phyloP scores from a whole-genome alignment of 179 eudicot species.

The Camellia oleifera region DNA sequence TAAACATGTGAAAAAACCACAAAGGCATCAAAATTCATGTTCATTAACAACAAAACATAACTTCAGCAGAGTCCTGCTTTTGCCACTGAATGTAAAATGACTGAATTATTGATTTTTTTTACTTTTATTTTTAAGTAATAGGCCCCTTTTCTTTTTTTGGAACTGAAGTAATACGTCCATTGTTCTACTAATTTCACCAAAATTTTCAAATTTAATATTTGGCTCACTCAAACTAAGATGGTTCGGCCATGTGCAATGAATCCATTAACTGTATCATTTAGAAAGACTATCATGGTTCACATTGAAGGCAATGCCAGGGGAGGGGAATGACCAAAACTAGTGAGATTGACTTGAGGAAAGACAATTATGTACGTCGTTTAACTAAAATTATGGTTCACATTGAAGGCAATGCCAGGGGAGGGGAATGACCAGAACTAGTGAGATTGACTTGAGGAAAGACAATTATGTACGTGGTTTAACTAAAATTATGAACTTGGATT shows the following conservation, averaged over 20 bases:
- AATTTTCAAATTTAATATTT: neutral
- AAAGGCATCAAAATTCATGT: constrained; percentile 1
- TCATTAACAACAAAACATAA: neutral
- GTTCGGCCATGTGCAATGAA: neutral
- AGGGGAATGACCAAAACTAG: constrained; percentile 3
- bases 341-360: constrained; percentile 2
- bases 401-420: neutral
- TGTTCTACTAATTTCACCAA: neutral
- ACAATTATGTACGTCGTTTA: neutral
- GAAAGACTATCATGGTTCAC: neutral
- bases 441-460: constrained; percentile 4
- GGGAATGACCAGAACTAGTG: neutral
- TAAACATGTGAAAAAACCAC: neutral
- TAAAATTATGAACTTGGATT: neutral
- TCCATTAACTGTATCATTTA: neutral
- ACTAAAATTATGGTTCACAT: neutral
- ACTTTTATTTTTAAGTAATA: no score
- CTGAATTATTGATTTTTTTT: no score
- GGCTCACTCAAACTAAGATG: neutral
- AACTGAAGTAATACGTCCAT: neutral
- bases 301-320: neutral
- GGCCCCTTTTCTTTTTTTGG: no score
- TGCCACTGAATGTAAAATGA: no score
- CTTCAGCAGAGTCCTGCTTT: no score
- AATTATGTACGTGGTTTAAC: neutral